These are phyloP conservation scores for Penstemon newberryi DNA, from an alignment of 257 asterid genomes.

Conservation along the genomic window DNA sequence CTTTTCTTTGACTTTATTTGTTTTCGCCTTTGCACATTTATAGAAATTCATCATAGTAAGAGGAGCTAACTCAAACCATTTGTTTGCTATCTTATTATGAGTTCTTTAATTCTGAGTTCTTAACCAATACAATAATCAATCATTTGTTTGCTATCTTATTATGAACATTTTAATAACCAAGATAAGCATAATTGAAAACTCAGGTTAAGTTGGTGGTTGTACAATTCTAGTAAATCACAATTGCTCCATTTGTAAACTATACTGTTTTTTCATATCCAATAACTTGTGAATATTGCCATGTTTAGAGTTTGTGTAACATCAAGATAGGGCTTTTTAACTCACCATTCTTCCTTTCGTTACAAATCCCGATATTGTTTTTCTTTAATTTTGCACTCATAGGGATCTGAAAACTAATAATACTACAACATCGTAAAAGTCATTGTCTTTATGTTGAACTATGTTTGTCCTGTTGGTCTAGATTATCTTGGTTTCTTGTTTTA, in stretches of 20 bases:
- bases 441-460: neutral
- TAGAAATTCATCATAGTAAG: too few species aligned
- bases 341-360: neutral
- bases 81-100: too few species aligned
- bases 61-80: neutral
- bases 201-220: neutral
- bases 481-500: neutral
- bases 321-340: neutral
- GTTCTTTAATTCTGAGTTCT: neutral
- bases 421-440: neutral
- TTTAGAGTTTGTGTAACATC: neutral
- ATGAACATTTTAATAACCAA: neutral
- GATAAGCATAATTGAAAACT: neutral
- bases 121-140: neutral
- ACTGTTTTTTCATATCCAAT: neutral
- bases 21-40: too few species aligned
- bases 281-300: neutral
- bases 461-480: neutral
- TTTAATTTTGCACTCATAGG: neutral
- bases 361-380: neutral
- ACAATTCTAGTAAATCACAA: neutral
- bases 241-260: neutral
- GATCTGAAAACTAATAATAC: constrained; percentile 1
- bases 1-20: too few species aligned
- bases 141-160: neutral